Evolutionary conservation across 2,329 filamentous ascomycete species (phyloP).

Genomic region (Diaporthe sp.): DNA sequence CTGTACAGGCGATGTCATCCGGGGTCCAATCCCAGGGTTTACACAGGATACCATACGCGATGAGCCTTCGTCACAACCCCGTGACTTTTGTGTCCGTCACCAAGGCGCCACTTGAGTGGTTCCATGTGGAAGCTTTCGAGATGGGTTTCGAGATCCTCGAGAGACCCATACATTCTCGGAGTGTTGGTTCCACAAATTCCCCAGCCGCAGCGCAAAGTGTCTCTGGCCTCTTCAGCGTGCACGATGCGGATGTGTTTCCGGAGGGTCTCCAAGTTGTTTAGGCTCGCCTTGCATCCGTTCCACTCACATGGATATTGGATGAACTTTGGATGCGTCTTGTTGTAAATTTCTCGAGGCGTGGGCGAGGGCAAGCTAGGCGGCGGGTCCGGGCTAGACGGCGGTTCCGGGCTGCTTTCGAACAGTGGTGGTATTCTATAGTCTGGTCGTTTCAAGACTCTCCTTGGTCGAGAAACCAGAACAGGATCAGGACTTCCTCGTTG

Average conservation of each 20-base stretch:
- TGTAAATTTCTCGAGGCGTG: constrained; percentile 20
- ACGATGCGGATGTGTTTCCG: constrained; percentile 24
- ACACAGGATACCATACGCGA: not conserved
- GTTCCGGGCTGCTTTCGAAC: not conserved
- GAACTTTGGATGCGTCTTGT: constrained; percentile 1
- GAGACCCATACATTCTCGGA: not conserved
- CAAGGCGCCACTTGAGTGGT: not conserved
- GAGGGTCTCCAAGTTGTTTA: constrained; percentile 31
- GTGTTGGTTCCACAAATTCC: not conserved
- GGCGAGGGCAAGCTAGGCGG: not conserved
- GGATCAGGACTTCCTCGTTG: not conserved
- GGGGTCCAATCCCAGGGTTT: not conserved
- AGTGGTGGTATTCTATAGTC: constrained; percentile 5
- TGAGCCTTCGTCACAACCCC: not conserved
- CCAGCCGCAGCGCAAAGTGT: constrained; percentile 6
- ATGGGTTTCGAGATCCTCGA: constrained; percentile 19
- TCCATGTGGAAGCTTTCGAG: not conserved
- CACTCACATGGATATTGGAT: constrained; percentile 24
- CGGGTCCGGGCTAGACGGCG: not conserved
- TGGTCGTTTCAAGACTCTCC: not conserved
- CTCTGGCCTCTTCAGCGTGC: constrained; percentile 8
- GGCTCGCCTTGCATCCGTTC: constrained; percentile 20
- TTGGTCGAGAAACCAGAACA: not conserved
- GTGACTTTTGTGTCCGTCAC: not conserved
- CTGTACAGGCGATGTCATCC: not conserved